Percentiles rank a stretch among this genome's conserved stretches.
These are phyloP conservation scores for Prunus davidiana DNA, from an alignment of 306 rosid genomes.

Conservation along the genomic window DNA sequence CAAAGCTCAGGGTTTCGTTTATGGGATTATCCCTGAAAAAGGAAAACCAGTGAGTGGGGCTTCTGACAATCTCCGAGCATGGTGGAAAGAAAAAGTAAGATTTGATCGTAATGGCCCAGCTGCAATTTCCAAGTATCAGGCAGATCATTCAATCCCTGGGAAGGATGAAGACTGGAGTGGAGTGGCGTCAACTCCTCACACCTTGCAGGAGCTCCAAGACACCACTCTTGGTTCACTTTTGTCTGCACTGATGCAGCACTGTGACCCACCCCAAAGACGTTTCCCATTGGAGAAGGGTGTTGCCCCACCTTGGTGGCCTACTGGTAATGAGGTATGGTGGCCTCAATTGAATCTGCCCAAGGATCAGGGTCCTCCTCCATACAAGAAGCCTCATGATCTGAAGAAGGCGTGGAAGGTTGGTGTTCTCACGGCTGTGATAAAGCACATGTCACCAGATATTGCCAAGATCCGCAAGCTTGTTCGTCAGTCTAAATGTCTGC, in stretches of 20 bases:
- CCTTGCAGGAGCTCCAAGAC: conserved; percentile 57
- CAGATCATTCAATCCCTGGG: conserved; percentile 39
- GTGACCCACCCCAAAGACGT: conserved; percentile 65
- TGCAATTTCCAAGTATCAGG: conserved; percentile 55
- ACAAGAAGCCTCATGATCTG: conserved; percentile 75
- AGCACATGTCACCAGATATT: conserved; percentile 63
- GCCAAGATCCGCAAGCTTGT: conserved; percentile 48
- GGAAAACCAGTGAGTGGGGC: conserved; percentile 69
- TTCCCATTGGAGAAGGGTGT: conserved; percentile 65
- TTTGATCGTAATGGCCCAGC: conserved; percentile 64
- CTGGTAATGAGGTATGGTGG: conserved; percentile 64
- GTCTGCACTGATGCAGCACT: conserved; percentile 61
- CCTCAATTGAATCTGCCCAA: conserved; percentile 27
- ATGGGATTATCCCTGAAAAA: conserved; percentile 67
- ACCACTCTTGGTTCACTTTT: conserved; percentile 59
- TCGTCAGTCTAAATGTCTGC: conserved; percentile 51
- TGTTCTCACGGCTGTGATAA: conserved; percentile 60
- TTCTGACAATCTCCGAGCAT: conserved; percentile 73
- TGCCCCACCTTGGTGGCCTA: conserved; percentile 88
- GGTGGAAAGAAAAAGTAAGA: conserved; percentile 80
- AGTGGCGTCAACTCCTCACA: conserved; percentile 31
- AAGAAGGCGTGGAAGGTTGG: conserved; percentile 73
- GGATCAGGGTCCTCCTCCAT: conserved; percentile 63
- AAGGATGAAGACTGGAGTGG: conserved; percentile 28
- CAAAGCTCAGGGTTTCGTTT: conserved; percentile 61